These are phyloP conservation scores for Periconia sp. DNA, from an alignment of 2,329 filamentous ascomycete genomes.

Conservation along the genomic window DNA sequence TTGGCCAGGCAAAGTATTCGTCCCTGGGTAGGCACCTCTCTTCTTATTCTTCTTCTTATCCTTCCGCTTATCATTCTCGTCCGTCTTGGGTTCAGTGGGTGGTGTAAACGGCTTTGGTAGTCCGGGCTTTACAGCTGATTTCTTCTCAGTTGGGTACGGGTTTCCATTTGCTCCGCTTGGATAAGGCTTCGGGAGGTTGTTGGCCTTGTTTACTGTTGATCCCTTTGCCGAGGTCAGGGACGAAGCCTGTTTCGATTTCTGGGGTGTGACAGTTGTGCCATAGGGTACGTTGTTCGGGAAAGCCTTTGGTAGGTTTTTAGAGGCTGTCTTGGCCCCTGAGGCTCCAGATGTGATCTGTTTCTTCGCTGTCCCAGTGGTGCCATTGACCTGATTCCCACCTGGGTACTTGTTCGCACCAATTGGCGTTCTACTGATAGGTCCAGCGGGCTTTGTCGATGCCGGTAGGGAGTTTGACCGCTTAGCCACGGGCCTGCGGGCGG, in stretches of 20 bases:
- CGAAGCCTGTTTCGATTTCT: no score
- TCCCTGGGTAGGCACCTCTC: conserved; percentile 36
- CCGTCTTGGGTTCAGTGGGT: conserved; percentile 19
- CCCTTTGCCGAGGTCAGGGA: no score
- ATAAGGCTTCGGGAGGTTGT: conserved; percentile 23
- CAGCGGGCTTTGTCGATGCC: conserved; percentile 27
- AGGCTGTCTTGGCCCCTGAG: conserved; percentile 6
- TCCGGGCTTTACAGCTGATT: conserved; percentile 33
- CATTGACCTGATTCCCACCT: conserved; percentile 22
- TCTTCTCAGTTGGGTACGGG: conserved; percentile 28
- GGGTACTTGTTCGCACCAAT: conserved; percentile 39
- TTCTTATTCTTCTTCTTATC: conserved; percentile 19
- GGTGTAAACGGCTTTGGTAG: conserved; percentile 33
- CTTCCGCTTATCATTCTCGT: no score
- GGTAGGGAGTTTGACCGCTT: conserved; percentile 43
- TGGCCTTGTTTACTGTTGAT: no score
- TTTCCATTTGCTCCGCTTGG: no score
- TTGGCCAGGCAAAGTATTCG: conserved; percentile 36
- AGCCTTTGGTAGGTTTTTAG: conserved; percentile 13
- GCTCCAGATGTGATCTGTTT: conserved; percentile 26
- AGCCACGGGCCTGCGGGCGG: conserved; percentile 34
- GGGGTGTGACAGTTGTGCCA: no score
- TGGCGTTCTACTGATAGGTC: conserved; percentile 21
- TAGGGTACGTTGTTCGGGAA: no score
- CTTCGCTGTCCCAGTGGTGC: conserved; percentile 15